A percentile compares a stretch with the other conserved stretches of the same genome.
phyloP scores from a whole-genome alignment of 805 yeast genomes.

The Pichia scutulata region DNA sequence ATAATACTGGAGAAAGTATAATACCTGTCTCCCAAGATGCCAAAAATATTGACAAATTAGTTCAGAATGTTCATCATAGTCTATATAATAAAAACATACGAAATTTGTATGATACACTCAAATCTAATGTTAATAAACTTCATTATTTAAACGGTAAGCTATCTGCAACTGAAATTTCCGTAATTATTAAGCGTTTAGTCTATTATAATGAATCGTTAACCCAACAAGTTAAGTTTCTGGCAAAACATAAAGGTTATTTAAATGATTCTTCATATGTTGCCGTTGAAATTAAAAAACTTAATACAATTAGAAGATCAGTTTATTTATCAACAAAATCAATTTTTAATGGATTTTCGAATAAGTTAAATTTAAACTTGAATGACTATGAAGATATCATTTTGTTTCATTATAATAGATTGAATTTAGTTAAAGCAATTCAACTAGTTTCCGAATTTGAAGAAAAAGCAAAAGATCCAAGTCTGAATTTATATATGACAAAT shows the following conservation, averaged over 20 bases:
- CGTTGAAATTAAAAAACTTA: background rate
- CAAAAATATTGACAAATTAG: background rate
- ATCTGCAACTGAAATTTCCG: conserved; percentile 6
- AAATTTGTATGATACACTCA: conserved; percentile 3
- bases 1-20: background rate
- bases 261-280: background rate
- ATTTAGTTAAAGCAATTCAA: conserved; percentile 17
- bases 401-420: conserved; percentile 15
- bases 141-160: background rate
- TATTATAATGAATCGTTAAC: background rate
- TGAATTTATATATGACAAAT: conserved; percentile 15
- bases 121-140: background rate
- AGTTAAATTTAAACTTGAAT: background rate
- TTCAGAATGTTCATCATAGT: background rate
- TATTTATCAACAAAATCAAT: conserved; percentile 3
- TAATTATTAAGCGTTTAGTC: conserved; percentile 7
- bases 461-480: conserved; percentile 1
- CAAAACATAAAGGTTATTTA: background rate
- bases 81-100: background rate
- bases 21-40: background rate
- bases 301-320: background rate
- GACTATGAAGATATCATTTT: conserved; percentile 23
- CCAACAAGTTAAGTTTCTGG: conserved; percentile 1
- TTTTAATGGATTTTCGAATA: background rate
- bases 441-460: conserved; percentile 16